A percentile compares a stretch with the other conserved stretches of the same genome.
Evolutionary conservation across 2,329 filamentous ascomycete species (phyloP).

Genomic region (Xylariales sp.): DNA sequence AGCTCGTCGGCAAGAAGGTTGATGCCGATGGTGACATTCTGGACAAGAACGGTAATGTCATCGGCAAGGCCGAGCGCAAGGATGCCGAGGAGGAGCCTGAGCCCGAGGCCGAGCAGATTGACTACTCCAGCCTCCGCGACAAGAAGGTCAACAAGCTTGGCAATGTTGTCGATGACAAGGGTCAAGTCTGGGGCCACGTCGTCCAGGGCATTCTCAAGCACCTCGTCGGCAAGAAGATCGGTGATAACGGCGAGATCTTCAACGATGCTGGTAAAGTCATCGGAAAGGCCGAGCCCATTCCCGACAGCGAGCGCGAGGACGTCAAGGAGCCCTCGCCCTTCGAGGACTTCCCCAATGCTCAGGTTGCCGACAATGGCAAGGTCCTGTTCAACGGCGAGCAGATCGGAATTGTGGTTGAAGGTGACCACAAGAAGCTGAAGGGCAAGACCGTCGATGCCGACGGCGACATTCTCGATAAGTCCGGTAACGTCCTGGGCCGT

Average conservation of each 20-base stretch:
- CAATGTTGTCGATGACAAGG: slow-evolving; percentile 50
- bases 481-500: slow-evolving; percentile 63
- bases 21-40: slow-evolving; percentile 31
- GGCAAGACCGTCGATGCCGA: slow-evolving; percentile 65
- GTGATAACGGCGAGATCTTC: slow-evolving; percentile 67
- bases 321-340: slow-evolving; percentile 46
- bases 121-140: slow-evolving; percentile 46
- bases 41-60: slow-evolving; percentile 29
- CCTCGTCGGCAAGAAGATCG: slow-evolving; percentile 59
- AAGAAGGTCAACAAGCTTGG: slow-evolving; percentile 56
- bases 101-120: slow-evolving; percentile 28
- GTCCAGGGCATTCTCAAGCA: slow-evolving; percentile 60
- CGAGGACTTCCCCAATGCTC: slow-evolving; percentile 52
- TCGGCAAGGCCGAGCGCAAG: slow-evolving; percentile 28
- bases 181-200: slow-evolving; percentile 56
- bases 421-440: slow-evolving; percentile 58
- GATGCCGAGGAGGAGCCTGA: slow-evolving; percentile 25
- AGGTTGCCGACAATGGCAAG: slow-evolving; percentile 48
- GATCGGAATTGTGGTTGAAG: slow-evolving; percentile 59
- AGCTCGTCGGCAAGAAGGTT: slow-evolving; percentile 29
- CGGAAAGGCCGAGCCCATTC: slow-evolving; percentile 62
- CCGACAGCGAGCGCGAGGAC: slow-evolving; percentile 48
- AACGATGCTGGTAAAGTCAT: slow-evolving; percentile 65
- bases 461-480: slow-evolving; percentile 63
- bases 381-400: slow-evolving; percentile 47